Base-by-base conservation (phyloP, 805 yeast genomes). In the Yamadazyma sp. region DNA sequence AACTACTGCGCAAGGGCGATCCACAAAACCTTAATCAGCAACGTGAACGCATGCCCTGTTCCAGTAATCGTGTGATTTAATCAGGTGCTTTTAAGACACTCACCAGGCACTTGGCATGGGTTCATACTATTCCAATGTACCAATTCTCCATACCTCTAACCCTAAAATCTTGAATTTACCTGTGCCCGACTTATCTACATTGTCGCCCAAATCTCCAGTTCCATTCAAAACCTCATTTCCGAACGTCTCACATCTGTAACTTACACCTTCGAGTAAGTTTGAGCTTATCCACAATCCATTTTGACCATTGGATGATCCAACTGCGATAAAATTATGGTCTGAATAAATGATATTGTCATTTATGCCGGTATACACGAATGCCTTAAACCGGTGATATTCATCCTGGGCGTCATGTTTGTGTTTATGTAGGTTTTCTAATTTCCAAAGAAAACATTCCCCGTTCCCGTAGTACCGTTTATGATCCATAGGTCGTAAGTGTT, bases 371-470 rank as follows among this genome's bases (percentile, higher is more conserved):
- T 82, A 87, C 32, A 89, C 88, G 58, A 77, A 91, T 0, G 95
- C 96, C 55, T 79, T 77, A 55, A 90, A 78, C 38, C 85, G 48
- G 11, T 48, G 40, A 12, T 37, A 16, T 7, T 33, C 34, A 6
- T 15, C 16, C 7, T 29, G 32, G 5, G 13, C 22, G 16, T 37
- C 12, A 22, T 29, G 7, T 9, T 24, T 15, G 15, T 18, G 11
- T 10, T 15, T 18, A 31, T 34, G 32, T 2, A 36, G 11, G 17
- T 55, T 60, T 44, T 78, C 84, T n/a, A 75, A 53, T 47, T 82
- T 84, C 96, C 96, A 91, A 15, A 91, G 68, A 51, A 93, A 90
- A 54, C 98, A 89, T 58, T 91, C 96, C 1, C 97, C 96, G 61
- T 90, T 90, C 1, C 99, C 99, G 50, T 82, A 84, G 62, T 81